Percentiles rank a stretch among this genome's conserved stretches.
These are phyloP conservation scores for Solanum clarkiae DNA, from an alignment of 257 asterid species.

Conservation along the genomic window DNA sequence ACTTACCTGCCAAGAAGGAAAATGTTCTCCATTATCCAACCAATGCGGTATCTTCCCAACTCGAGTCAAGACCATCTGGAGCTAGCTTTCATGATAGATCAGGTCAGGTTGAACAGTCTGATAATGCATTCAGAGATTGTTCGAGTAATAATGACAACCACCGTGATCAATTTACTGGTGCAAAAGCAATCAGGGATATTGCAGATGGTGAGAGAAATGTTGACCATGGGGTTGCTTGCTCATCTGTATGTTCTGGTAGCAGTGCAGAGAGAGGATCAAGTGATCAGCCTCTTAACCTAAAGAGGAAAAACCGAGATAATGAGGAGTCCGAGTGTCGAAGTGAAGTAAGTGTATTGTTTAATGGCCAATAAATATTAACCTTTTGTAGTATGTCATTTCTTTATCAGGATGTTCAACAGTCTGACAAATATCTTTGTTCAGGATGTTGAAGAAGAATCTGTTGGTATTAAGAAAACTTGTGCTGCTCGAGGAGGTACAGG, in stretches of 20 bases:
- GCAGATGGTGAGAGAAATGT: constrained; percentile 32
- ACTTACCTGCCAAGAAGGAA: constrained; percentile 17
- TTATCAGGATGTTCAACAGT: background rate
- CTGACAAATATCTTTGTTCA: constrained; percentile 16
- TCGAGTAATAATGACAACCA: constrained; percentile 25
- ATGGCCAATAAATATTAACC: background rate
- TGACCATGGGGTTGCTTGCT: constrained; percentile 61
- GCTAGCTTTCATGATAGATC: constrained; percentile 19
- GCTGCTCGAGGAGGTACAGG: constrained; percentile 39
- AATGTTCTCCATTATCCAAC: constrained; percentile 14
- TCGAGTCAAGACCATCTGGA: constrained; percentile 9
- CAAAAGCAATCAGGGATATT: constrained; percentile 15
- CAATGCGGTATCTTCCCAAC: constrained; percentile 1
- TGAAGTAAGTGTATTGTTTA: constrained; percentile 45
- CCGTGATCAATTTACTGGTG: background rate
- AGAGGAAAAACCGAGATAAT: constrained; percentile 47
- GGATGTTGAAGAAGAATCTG: constrained; percentile 73
- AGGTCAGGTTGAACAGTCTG: constrained; percentile 15
- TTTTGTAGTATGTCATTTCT: background rate
- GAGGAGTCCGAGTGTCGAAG: constrained; percentile 65
- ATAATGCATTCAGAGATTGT: constrained; percentile 21
- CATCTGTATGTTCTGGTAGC: constrained; percentile 88
- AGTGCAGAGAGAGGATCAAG: constrained; percentile 67
- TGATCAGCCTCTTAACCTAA: constrained; percentile 41
- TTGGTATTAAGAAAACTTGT: constrained; percentile 33